Evolutionary conservation across 805 yeast genomes (phyloP).

Genomic region (Candida insectorum): DNA sequence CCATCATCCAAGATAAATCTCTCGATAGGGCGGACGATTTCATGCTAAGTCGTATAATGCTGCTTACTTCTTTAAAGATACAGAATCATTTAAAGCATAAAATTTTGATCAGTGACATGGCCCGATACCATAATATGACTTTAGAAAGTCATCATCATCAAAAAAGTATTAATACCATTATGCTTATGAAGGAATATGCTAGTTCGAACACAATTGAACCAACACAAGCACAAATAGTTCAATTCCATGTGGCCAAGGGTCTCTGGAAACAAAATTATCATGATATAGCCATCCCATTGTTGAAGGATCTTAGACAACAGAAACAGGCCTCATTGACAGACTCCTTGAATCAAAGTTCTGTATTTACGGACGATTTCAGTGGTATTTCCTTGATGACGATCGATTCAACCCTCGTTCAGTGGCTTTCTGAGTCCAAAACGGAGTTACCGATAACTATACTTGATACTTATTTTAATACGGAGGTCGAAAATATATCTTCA

Average conservation of each 20-base stretch:
- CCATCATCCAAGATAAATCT: not conserved
- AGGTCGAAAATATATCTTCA: slow-evolving; percentile 1
- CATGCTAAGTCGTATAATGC: slow-evolving; percentile 38
- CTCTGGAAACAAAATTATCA: slow-evolving; percentile 65
- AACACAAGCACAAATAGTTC: slow-evolving; percentile 19
- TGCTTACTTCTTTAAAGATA: slow-evolving; percentile 27
- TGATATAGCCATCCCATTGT: slow-evolving; percentile 51
- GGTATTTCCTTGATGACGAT: slow-evolving; percentile 21
- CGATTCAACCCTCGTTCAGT: slow-evolving; percentile 50
- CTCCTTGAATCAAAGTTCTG: slow-evolving; percentile 2
- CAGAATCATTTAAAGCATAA: not conserved
- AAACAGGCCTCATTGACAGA: not conserved
- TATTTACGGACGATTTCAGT: too few relatives aligned
- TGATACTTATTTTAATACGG: slow-evolving; percentile 46
- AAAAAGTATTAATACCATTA: slow-evolving; percentile 48
- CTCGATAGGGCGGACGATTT: slow-evolving; percentile 32
- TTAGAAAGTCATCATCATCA: slow-evolving; percentile 39
- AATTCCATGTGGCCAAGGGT: slow-evolving; percentile 53
- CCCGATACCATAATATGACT: slow-evolving; percentile 40
- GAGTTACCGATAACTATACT: slow-evolving; percentile 61
- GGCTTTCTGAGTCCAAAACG: slow-evolving; percentile 71
- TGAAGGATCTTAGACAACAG: slow-evolving; percentile 16
- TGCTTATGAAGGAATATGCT: slow-evolving; percentile 39
- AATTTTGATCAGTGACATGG: slow-evolving; percentile 26
- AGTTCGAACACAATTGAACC: slow-evolving; percentile 13